Conservation (phyloP, 169 alveolate species). For the Plasmodium knowlesi region DNA sequence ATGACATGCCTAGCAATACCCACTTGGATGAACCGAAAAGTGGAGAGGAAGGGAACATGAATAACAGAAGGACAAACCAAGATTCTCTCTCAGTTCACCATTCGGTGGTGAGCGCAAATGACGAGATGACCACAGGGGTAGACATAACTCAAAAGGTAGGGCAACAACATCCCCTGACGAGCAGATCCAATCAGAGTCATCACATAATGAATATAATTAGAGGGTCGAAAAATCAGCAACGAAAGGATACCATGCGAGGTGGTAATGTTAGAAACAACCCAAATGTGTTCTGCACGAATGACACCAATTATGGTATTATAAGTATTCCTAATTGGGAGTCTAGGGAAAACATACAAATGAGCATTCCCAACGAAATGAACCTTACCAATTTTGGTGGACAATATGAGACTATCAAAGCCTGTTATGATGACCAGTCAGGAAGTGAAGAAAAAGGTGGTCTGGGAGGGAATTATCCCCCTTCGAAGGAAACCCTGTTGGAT, state of each 20-base stretch:
- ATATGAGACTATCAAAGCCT: not conserved
- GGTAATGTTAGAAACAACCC: not conserved
- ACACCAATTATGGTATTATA: not conserved
- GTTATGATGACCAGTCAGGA: not conserved
- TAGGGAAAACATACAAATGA: not conserved
- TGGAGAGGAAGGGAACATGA: not conserved
- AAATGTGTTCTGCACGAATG: not conserved
- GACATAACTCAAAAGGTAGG: not conserved
- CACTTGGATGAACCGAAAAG: not conserved
- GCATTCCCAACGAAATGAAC: not conserved
- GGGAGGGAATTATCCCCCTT: not conserved
- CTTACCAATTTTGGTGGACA: not conserved
- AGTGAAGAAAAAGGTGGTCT: not conserved
- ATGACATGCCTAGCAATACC: not conserved
- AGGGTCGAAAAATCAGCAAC: not conserved
- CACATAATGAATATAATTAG: not conserved
- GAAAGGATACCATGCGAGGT: not conserved
- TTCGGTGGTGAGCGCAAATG: not conserved
- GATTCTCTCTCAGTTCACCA: not conserved
- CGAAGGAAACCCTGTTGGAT: not conserved
- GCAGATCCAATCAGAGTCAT: not conserved
- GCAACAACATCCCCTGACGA: not conserved
- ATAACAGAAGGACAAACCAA: not conserved
- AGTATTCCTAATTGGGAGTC: not conserved
- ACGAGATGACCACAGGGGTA: not conserved